Conservation (phyloP, 2,329 filamentous ascomycete genomes). For the Colletotrichum australisinense region DNA sequence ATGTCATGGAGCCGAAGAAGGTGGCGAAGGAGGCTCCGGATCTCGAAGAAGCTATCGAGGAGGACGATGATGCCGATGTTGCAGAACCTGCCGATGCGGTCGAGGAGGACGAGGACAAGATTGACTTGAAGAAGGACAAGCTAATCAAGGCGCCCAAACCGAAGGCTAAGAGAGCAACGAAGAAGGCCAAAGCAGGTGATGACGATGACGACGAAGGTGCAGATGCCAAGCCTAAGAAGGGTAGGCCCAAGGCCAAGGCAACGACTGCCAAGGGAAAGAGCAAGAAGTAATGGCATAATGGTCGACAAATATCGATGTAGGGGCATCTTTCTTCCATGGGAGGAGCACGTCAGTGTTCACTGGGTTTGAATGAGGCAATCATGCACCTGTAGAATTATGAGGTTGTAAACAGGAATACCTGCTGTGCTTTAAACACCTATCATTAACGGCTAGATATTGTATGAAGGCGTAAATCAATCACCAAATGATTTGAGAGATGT, state of each 20-base stretch:
- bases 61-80: conserved; percentile 81
- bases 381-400: background rate
- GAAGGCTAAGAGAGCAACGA: conserved; percentile 58
- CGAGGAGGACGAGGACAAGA: conserved; percentile 80
- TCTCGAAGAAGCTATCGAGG: conserved; percentile 95
- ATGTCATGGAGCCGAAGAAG: conserved; percentile 78
- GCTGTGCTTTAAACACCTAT: background rate
- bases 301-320: background rate
- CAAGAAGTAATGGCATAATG: conserved; percentile 48
- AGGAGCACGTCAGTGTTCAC: background rate
- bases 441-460: background rate
- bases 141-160: conserved; percentile 93
- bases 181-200: conserved; percentile 55
- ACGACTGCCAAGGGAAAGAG: conserved; percentile 58
- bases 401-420: background rate
- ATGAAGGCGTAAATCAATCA: background rate
- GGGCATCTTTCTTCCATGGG: background rate
- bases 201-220: conserved; percentile 59
- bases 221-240: conserved; percentile 66
- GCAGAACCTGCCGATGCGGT: conserved; percentile 69
- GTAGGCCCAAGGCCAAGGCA: conserved; percentile 53
- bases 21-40: conserved; percentile 83
- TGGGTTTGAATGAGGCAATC: background rate
- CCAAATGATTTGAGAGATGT: background rate
- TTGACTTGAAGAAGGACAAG: conserved; percentile 94